Base-by-base conservation (phyloP, 495 filamentous ascomycete genomes). In the Parmelia sp. region DNA sequence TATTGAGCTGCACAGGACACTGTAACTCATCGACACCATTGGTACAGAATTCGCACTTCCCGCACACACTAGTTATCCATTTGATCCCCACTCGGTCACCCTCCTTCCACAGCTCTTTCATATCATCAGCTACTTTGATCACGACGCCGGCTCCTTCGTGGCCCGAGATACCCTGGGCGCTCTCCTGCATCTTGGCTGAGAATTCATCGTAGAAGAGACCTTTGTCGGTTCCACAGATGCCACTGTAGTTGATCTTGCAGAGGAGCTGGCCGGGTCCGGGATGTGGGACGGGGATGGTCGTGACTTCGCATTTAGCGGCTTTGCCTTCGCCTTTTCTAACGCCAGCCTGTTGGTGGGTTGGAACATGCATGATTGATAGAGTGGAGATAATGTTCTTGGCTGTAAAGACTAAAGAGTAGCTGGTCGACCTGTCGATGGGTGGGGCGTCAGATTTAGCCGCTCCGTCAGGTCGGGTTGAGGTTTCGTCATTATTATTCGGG, bases 41-140 rank as follows among this genome's bases (percentile, higher is more conserved):
- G 47, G 49, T 56, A 14, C 60, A 56, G 19, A 56, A 55, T 9
- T 55, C 60, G 60, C 45, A 62, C 12, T 44, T 60, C n/a, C 58
- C 31, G 37, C 60, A 40, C 39, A 62, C 25, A 23, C 31, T 53
- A 15, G 31, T 37, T 49, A 29, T 25, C 60, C 33, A 62, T 39
- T 62, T 42, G 5, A 62, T 37, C 4, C 33, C 60, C 1, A 55
- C 45, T 33, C 60, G 15, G 23, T 40, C 60, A 37, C 25, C 45
- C 25, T 56, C 31, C 10, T 58, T 40, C 57, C 57, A 58, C 6
- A 29, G 57, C 14, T 42, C 37, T 35, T 23, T 61, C 33, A 35
- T 17, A 47, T 35, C 14, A 29, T 21, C 33, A 11, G 42, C 42
- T 35, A 49, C 49, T 39, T 36, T 27, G 7, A 62, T 23, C 8